These are phyloP conservation scores for Vaucheria bursata DNA, from an alignment of 352 stramenopile genomes.

Conservation along the genomic window DNA sequence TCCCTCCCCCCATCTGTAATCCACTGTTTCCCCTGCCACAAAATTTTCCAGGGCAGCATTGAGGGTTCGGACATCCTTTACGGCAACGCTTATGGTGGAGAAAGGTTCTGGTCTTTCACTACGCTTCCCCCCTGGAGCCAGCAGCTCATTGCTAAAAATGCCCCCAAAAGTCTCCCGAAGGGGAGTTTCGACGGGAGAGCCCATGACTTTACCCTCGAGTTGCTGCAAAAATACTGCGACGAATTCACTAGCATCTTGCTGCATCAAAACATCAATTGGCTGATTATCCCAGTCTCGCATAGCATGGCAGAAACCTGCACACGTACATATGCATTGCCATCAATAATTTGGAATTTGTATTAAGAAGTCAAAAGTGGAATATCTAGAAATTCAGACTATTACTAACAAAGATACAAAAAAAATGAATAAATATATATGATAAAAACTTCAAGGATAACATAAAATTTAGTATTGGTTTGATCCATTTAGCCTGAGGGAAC, in stretches of 20 bases:
- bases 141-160: slow-evolving; percentile 78
- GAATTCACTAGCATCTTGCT: slow-evolving; percentile 85
- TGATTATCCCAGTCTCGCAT: slow-evolving; percentile 77
- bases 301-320: slow-evolving; percentile 57
- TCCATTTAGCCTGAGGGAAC: no score
- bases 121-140: slow-evolving; percentile 64
- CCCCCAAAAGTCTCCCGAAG: slow-evolving; percentile 74
- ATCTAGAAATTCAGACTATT: no score
- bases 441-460: no score
- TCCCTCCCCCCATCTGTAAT: slow-evolving; percentile 70
- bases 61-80: slow-evolving; percentile 72
- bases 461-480: no score
- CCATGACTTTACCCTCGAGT: slow-evolving; percentile 33
- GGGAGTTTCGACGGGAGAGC: slow-evolving; percentile 57
- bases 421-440: no score
- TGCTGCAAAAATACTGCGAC: slow-evolving; percentile 72
- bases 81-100: slow-evolving; percentile 70
- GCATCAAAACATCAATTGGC: slow-evolving; percentile 71
- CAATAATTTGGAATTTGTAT: no score
- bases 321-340: no score
- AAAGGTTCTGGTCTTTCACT: slow-evolving; percentile 76
- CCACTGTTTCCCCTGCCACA: slow-evolving; percentile 68
- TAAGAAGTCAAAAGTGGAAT: no score
- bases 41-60: slow-evolving; percentile 70
- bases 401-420: no score